Conservation (phyloP, 2,329 filamentous ascomycete species). For the Aaosphaeria arxii region DNA sequence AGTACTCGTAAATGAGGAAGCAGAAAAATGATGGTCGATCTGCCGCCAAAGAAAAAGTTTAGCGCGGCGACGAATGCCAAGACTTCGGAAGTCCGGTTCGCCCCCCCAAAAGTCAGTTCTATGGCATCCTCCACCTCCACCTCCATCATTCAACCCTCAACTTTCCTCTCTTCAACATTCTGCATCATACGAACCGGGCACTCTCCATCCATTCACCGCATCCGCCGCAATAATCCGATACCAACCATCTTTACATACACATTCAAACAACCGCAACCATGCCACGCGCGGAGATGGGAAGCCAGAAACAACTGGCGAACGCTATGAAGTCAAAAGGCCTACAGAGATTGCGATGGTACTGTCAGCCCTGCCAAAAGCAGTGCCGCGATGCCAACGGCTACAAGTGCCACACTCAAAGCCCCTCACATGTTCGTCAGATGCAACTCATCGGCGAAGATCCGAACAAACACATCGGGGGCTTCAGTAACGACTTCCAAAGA, state of each 20-base stretch:
- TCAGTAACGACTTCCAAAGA: slow-evolving; percentile 73
- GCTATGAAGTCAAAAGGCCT: slow-evolving; percentile 66
- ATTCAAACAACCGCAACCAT: slow-evolving; percentile 49
- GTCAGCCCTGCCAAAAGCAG: slow-evolving; percentile 71
- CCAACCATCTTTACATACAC: neutral
- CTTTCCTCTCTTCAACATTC: neutral
- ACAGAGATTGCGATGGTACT: slow-evolving; percentile 85
- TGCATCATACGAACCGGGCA: neutral
- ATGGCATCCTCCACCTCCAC: no score
- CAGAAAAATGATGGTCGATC: no score
- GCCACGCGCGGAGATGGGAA: slow-evolving; percentile 89
- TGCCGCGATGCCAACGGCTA: slow-evolving; percentile 77
- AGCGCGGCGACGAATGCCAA: no score
- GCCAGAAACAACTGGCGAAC: slow-evolving; percentile 86
- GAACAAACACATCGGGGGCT: slow-evolving; percentile 79
- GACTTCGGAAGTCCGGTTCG: no score
- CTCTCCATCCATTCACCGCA: neutral
- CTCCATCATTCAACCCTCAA: neutral
- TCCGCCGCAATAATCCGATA: neutral
- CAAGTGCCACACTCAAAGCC: slow-evolving; percentile 71
- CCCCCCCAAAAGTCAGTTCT: no score
- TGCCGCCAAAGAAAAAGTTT: no score
- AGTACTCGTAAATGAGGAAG: no score
- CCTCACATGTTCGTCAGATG: slow-evolving; percentile 88
- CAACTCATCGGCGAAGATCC: slow-evolving; percentile 83